These are phyloP conservation scores for Porogramme epimiltina DNA, from an alignment of 1,284 basidiomycete genomes.

Conservation along the genomic window DNA sequence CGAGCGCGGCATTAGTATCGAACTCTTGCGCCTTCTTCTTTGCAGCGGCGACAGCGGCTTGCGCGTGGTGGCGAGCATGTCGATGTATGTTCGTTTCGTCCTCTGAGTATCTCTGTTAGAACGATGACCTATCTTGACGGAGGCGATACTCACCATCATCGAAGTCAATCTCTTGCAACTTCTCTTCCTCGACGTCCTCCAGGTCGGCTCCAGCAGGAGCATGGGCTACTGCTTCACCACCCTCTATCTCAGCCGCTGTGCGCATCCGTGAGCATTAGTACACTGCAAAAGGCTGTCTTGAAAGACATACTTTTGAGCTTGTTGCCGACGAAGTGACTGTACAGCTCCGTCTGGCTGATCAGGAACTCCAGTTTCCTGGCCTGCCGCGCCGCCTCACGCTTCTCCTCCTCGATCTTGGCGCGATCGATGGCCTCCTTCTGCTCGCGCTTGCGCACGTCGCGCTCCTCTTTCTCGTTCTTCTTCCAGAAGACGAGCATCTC, in stretches of 20 bases:
- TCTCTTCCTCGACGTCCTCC: slow-evolving; percentile 49
- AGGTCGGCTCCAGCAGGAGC: slow-evolving; percentile 65
- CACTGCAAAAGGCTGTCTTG: slow-evolving; percentile 7
- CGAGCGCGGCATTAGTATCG: slow-evolving; percentile 79
- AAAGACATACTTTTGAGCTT: slow-evolving; percentile 88
- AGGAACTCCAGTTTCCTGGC: slow-evolving; percentile 98
- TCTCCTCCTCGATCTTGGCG: slow-evolving; percentile 94
- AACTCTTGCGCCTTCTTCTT: slow-evolving; percentile 84
- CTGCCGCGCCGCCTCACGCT: slow-evolving; percentile 92
- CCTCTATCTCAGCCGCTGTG: slow-evolving; percentile 87
- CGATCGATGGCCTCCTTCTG: slow-evolving; percentile 93
- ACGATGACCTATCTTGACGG: too few relatives aligned
- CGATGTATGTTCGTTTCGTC: slow-evolving; percentile 89
- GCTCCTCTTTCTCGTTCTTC: slow-evolving; percentile 96
- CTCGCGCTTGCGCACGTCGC: slow-evolving; percentile 90
- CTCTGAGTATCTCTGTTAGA: slow-evolving; percentile 47
- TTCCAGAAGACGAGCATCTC: slow-evolving; percentile 98
- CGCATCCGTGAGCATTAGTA: slow-evolving; percentile 9
- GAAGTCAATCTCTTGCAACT: slow-evolving; percentile 86
- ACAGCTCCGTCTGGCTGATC: slow-evolving; percentile 98
- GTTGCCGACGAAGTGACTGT: slow-evolving; percentile 98
- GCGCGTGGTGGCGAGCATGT: slow-evolving; percentile 90
- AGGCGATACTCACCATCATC: slow-evolving; percentile 73
- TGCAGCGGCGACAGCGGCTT: slow-evolving; percentile 85
- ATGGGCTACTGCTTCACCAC: slow-evolving; percentile 49